phyloP scores from a whole-genome alignment of 768 basidiomycete species.

The Amanita phalloides region DNA sequence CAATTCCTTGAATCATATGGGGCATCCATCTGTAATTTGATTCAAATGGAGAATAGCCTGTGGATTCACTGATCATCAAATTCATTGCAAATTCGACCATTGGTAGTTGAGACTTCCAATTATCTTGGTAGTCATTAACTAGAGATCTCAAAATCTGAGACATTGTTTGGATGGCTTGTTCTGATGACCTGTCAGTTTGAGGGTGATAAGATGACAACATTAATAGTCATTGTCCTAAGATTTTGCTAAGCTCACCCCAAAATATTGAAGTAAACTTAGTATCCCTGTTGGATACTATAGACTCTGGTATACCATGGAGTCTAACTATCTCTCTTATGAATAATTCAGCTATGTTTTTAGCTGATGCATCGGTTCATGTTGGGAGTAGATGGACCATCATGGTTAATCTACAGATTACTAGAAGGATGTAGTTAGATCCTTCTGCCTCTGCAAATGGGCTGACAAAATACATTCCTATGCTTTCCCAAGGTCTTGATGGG shows the following conservation, averaged over 20 bases:
- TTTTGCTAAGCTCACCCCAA: slow-evolving; percentile 15
- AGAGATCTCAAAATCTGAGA: slow-evolving; percentile 18
- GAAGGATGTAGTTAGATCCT: too few relatives aligned
- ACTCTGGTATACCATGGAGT: slow-evolving; percentile 15
- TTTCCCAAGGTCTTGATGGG: too few relatives aligned
- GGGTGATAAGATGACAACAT: slow-evolving; percentile 31
- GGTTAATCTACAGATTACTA: too few relatives aligned
- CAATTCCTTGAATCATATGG: slow-evolving; percentile 11
- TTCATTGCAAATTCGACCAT: too few relatives aligned
- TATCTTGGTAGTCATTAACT: slow-evolving; percentile 16
- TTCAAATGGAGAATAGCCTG: slow-evolving; percentile 24
- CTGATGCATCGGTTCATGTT: too few relatives aligned
- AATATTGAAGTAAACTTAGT: slow-evolving; percentile 23
- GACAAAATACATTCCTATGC: too few relatives aligned
- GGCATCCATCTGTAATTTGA: slow-evolving; percentile 7
- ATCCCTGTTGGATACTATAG: slow-evolving; percentile 19
- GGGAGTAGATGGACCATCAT: too few relatives aligned
- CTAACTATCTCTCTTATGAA: slow-evolving; percentile 10
- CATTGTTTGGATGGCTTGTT: slow-evolving; percentile 17
- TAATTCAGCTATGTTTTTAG: too few relatives aligned
- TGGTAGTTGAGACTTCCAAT: slow-evolving; percentile 21
- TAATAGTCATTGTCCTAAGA: slow-evolving; percentile 18
- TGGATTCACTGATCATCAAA: slow-evolving; percentile 8
- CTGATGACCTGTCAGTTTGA: slow-evolving; percentile 25
- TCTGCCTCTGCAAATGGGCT: too few relatives aligned